Percentiles rank a stretch among this genome's conserved stretches.
Evolutionary conservation across 2,329 filamentous ascomycete genomes (phyloP).

Genomic region (Ophiostoma novo-ulmi): DNA sequence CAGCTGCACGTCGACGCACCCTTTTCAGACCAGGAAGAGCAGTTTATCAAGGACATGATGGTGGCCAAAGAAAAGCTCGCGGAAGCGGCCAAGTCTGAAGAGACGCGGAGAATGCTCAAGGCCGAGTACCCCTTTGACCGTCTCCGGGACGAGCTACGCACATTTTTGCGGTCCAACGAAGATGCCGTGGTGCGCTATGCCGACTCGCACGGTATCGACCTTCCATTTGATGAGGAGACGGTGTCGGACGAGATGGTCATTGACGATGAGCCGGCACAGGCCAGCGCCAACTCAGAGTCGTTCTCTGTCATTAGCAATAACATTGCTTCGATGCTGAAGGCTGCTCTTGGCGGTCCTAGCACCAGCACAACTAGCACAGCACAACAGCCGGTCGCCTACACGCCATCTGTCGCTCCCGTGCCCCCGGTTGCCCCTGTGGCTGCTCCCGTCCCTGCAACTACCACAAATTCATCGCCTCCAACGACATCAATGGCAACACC

Average conservation of each 20-base stretch:
- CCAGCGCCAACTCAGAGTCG: not conserved
- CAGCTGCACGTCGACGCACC: constrained; percentile 33
- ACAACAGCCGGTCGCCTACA: not conserved
- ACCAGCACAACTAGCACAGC: not conserved
- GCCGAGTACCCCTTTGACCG: constrained; percentile 39
- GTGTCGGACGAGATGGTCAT: constrained; percentile 26
- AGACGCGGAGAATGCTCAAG: constrained; percentile 35
- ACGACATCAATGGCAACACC: not conserved
- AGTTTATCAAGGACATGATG: constrained; percentile 25
- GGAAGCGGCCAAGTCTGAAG: constrained; percentile 49
- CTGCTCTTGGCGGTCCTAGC: constrained; percentile 12
- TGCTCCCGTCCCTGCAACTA: not conserved
- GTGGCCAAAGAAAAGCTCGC: constrained; percentile 43
- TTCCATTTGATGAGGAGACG: constrained; percentile 35
- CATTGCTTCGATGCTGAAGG: constrained; percentile 25
- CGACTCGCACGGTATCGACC: constrained; percentile 37
- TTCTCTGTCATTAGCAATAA: constrained; percentile 17
- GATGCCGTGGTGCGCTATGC: constrained; percentile 36
- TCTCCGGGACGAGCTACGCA: constrained; percentile 35
- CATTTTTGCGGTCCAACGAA: constrained; percentile 34
- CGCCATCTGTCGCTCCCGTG: not conserved
- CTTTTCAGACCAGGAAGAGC: constrained; percentile 26
- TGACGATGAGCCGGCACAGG: not conserved
- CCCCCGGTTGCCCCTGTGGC: not conserved
- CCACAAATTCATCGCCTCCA: not conserved